These are phyloP conservation scores for Mycena alexandri DNA, from an alignment of 768 basidiomycete genomes.

Conservation along the genomic window DNA sequence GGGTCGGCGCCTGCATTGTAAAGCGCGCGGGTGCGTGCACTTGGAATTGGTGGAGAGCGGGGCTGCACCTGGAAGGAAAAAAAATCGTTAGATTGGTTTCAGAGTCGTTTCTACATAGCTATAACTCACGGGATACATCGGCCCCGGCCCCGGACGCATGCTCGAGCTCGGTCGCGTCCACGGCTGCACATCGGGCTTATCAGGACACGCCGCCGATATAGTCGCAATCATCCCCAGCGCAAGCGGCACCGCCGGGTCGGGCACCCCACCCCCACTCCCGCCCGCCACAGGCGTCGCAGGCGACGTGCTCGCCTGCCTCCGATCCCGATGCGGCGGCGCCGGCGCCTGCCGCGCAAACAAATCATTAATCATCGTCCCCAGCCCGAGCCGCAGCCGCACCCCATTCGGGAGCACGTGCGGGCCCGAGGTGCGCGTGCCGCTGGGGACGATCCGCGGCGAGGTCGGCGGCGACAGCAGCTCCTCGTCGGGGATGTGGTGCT, in stretches of 20 bases:
- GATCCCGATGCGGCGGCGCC: constrained; percentile 60
- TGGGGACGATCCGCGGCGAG: constrained; percentile 59
- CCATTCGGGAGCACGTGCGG: constrained; percentile 83
- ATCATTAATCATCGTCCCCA: constrained; percentile 85
- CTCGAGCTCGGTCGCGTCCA: constrained; percentile 39
- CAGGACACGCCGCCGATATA: constrained; percentile 40
- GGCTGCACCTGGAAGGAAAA: constrained; percentile 28
- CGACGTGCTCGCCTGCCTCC: constrained; percentile 45
- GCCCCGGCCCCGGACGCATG: constrained; percentile 38
- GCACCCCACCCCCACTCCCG: constrained; percentile 17
- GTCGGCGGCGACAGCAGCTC: constrained; percentile 65
- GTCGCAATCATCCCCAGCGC: constrained; percentile 34
- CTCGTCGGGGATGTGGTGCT: constrained; percentile 68
- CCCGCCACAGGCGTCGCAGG: constrained; percentile 11
- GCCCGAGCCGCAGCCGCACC: constrained; percentile 80
- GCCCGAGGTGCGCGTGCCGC: constrained; percentile 50
- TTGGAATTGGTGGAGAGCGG: constrained; percentile 44
- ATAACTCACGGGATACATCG: constrained; percentile 35
- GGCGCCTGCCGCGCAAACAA: constrained; percentile 81
- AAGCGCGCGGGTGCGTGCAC: constrained; percentile 59
- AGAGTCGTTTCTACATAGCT: too few species aligned
- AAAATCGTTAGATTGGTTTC: neutral
- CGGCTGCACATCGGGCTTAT: constrained; percentile 40
- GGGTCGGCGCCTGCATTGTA: constrained; percentile 76
- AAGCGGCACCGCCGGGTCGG: constrained; percentile 25